Evolutionary conservation across 192 early-diverging fungal species (phyloP), one percentile per base, ranked within the genome.

Genomic region (Umbelopsis sp.): DNA sequence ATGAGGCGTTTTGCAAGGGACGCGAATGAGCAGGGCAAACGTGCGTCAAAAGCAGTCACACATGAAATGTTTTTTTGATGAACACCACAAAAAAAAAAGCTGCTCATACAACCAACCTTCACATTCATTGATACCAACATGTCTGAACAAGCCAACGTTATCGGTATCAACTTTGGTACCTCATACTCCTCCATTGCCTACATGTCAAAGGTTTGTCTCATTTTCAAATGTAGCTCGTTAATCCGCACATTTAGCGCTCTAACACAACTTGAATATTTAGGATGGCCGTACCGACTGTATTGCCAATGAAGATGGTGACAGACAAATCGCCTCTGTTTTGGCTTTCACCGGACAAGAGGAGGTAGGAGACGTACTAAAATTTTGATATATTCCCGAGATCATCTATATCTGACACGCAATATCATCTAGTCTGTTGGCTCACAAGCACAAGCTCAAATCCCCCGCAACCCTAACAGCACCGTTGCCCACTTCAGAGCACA

Each of bases 221-320:
- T 41, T 55, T 20, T 13, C n/a, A 37, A 25, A 27, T 76, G 71
- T 47, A 71, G 16, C 23, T 51, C 41, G 16, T 74, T 67, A 78
- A 35, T 21, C 44, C 44, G 27, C 25, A 37, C 27, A 37, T 66
- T 7, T 15, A 18, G 70, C 4, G 20, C 49, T 37, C 35, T 44
- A n/a, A 35, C 55, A 23, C 51, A 27, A 68, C 6, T 35, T 44
- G n/a, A 10, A 10, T 41, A 41, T 76, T 44, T 64, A 91, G 91
- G 86, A 92, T 73, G 82, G 84, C 18, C 80, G 82, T 66, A 84
- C 91, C 37, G 94, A 96, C 66, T 89, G 92, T 69, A 97, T 99
- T 77, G 97, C 97, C 74, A 98, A 99, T 86, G 95, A 96, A 82
- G 97, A 99, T 74, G 97, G 97, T 79, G 95, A 97, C 84, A 85